phyloP scores from a whole-genome alignment of 768 basidiomycete genomes.

The Crepidotus variabilis region DNA sequence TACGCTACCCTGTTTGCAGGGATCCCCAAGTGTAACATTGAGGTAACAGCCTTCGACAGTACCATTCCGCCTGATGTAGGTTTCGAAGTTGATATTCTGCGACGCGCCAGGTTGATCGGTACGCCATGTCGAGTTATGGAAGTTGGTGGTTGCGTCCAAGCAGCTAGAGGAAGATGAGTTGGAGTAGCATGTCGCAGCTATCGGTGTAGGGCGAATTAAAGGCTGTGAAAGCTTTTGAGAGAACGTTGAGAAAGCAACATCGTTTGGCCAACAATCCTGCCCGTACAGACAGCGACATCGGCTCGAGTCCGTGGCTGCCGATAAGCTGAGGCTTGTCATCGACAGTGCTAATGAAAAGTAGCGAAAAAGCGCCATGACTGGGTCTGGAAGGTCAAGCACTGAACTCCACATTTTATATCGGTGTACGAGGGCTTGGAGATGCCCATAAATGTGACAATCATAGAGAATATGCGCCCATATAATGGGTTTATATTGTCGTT shows the following conservation, averaged over 20 bases:
- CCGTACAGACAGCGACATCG: constrained; percentile 36
- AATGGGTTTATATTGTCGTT: no score
- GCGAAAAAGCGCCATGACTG: no score
- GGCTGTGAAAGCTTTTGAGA: constrained; percentile 38
- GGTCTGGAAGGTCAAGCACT: no score
- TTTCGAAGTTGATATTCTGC: constrained; percentile 27
- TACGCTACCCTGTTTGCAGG: constrained; percentile 42
- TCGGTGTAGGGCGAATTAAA: constrained; percentile 36
- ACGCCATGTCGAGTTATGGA: constrained; percentile 34
- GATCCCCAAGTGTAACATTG: constrained; percentile 33
- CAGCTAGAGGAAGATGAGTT: constrained; percentile 34
- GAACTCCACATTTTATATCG: no score
- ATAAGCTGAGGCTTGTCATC: no score
- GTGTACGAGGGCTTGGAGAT: no score
- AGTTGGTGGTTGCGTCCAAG: constrained; percentile 22
- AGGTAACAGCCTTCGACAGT: constrained; percentile 51
- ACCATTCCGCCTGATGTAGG: constrained; percentile 34
- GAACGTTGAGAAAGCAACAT: constrained; percentile 27
- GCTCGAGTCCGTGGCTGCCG: no score
- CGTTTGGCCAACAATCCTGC: constrained; percentile 41
- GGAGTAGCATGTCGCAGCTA: constrained; percentile 40
- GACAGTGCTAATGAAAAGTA: no score
- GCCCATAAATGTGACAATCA: no score
- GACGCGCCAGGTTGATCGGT: constrained; percentile 36
- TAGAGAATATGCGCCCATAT: no score